Conservation (phyloP, 2,329 filamentous ascomycete genomes). For the Sporothrix euskadiensis region DNA sequence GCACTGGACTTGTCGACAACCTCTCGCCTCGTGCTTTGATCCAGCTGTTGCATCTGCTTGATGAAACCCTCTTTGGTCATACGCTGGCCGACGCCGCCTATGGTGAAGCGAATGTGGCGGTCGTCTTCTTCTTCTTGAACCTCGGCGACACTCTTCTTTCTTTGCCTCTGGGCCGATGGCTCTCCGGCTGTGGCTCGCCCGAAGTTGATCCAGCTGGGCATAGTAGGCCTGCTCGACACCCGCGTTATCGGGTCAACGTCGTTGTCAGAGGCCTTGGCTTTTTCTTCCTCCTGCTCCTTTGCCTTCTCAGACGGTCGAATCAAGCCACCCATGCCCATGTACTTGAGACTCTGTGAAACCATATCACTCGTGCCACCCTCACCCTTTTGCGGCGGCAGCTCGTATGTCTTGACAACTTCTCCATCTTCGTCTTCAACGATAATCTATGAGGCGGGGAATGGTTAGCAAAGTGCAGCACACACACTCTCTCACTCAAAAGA, state of each 20-base stretch:
- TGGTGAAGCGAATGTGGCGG: conserved; percentile 71
- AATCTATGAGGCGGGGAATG: conserved; percentile 47
- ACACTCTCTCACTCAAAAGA: background rate
- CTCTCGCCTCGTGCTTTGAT: conserved; percentile 62
- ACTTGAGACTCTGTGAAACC: conserved; percentile 52
- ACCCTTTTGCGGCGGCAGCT: conserved; percentile 61
- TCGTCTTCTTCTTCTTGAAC: conserved; percentile 63
- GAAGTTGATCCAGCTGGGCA: conserved; percentile 56
- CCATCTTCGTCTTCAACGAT: conserved; percentile 84
- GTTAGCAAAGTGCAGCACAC: background rate
- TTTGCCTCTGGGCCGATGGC: conserved; percentile 34
- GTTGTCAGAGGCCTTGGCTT: conserved; percentile 39
- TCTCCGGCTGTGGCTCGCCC: conserved; percentile 38
- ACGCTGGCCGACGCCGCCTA: conserved; percentile 68
- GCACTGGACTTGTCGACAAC: conserved; percentile 55
- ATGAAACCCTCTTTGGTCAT: conserved; percentile 84
- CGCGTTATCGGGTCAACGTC: conserved; percentile 33
- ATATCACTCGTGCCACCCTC: conserved; percentile 41
- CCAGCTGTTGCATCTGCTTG: conserved; percentile 69
- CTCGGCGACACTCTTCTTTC: conserved; percentile 46
- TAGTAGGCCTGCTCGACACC: conserved; percentile 43
- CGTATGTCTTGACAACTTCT: conserved; percentile 82
- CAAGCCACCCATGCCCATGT: conserved; percentile 54
- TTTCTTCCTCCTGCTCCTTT: conserved; percentile 34
- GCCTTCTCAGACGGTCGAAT: conserved; percentile 45